Conservation (phyloP, 192 early-diverging fungal species). For the Backusella westeae region DNA sequence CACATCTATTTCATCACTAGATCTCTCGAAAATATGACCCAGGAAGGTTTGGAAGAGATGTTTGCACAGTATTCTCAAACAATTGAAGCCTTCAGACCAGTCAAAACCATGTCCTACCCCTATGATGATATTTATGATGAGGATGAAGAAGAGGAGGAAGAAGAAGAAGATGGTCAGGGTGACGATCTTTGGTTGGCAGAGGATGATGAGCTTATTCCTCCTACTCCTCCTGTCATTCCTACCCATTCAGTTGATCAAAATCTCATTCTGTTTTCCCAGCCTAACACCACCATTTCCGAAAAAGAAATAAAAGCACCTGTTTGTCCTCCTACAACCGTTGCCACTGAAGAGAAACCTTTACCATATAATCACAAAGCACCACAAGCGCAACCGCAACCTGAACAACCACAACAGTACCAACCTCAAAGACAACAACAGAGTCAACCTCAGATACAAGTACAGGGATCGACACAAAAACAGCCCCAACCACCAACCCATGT, state of each 20-base stretch:
- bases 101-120: background rate
- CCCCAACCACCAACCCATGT: background rate
- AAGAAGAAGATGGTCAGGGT: conserved; percentile 8
- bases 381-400: background rate
- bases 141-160: conserved; percentile 4
- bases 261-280: conserved; percentile 2
- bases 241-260: background rate
- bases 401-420: background rate
- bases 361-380: background rate
- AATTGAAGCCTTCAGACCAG: conserved; percentile 27
- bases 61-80: conserved; percentile 32
- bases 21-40: conserved; percentile 35
- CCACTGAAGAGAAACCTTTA: background rate
- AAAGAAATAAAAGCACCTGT: background rate
- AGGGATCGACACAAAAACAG: background rate
- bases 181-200: conserved; percentile 8
- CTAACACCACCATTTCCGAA: conserved; percentile 18
- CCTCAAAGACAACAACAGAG: background rate
- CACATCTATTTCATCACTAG: conserved; percentile 1
- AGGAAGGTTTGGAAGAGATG: conserved; percentile 33
- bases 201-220: background rate
- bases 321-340: background rate
- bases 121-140: conserved; percentile 14
- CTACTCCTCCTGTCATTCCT: background rate
- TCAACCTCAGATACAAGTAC: background rate